Conservation (phyloP, 2,329 filamentous ascomycete species). For the Byssothecium circinans region DNA sequence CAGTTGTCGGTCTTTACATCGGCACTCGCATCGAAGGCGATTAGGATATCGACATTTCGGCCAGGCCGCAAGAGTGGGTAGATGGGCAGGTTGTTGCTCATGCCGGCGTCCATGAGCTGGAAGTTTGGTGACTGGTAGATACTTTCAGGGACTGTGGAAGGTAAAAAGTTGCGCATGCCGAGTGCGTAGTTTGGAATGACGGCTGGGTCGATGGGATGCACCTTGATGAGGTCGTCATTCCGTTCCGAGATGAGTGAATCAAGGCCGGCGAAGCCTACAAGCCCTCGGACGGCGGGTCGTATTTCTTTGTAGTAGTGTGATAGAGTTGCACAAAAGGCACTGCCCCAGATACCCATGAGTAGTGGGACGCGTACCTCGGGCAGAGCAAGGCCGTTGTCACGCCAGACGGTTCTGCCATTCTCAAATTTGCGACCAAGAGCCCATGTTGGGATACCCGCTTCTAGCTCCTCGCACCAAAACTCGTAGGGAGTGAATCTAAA, state of each 20-base stretch:
- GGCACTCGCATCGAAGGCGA: slow-evolving; percentile 92
- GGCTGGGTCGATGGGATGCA: slow-evolving; percentile 93
- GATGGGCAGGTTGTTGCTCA: slow-evolving; percentile 97
- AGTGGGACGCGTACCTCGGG: slow-evolving; percentile 84
- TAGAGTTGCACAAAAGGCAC: slow-evolving; percentile 91
- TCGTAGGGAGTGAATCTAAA: slow-evolving; percentile 74
- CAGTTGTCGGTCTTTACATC: slow-evolving; percentile 95
- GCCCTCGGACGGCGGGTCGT: slow-evolving; percentile 73
- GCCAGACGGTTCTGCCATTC: slow-evolving; percentile 66
- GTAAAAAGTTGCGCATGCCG: slow-evolving; percentile 75
- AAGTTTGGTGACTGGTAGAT: slow-evolving; percentile 69
- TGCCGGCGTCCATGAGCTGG: slow-evolving; percentile 86
- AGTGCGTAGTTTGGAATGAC: slow-evolving; percentile 86
- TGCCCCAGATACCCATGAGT: slow-evolving; percentile 93
- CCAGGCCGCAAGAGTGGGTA: slow-evolving; percentile 90
- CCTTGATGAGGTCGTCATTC: slow-evolving; percentile 81
- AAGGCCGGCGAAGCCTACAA: slow-evolving; percentile 74
- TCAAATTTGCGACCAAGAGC: slow-evolving; percentile 83
- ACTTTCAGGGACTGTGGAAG: slow-evolving; percentile 74
- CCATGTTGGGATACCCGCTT: slow-evolving; percentile 93
- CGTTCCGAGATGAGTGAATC: slow-evolving; percentile 82
- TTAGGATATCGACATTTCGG: slow-evolving; percentile 82
- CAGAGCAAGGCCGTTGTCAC: slow-evolving; percentile 67
- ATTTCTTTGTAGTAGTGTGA: slow-evolving; percentile 96
- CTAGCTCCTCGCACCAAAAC: slow-evolving; percentile 90